Evolutionary conservation across 1,284 basidiomycete species (phyloP).

Genomic region (Bjerkandera adusta): DNA sequence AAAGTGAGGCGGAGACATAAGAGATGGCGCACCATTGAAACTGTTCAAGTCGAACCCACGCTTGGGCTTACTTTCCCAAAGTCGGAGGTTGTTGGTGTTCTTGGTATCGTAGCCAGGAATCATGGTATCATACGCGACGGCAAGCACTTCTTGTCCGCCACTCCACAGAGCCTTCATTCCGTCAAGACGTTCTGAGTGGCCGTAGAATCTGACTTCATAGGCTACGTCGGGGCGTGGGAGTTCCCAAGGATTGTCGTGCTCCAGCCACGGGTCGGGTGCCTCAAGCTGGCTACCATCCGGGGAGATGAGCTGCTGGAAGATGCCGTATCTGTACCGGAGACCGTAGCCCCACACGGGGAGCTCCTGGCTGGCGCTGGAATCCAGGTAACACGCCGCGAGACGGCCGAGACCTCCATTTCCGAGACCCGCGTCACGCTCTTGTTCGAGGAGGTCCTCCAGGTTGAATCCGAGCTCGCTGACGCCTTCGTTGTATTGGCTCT

Average conservation of each 20-base stretch:
- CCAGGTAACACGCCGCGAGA: constrained; percentile 91
- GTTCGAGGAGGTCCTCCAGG: constrained; percentile 82
- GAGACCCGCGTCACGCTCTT: constrained; percentile 87
- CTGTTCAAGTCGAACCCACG: constrained; percentile 90
- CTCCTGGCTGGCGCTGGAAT: constrained; percentile 80
- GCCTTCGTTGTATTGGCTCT: constrained; percentile 69
- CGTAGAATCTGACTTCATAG: constrained; percentile 85
- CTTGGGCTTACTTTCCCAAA: constrained; percentile 88
- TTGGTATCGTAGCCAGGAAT: constrained; percentile 83
- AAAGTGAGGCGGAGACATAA: constrained; percentile 1
- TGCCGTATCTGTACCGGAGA: constrained; percentile 86
- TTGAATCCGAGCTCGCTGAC: constrained; percentile 79
- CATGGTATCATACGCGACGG: constrained; percentile 88
- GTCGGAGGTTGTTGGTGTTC: constrained; percentile 76
- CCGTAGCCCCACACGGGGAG: constrained; percentile 89
- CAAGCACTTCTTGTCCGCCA: constrained; percentile 89
- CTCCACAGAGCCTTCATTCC: constrained; percentile 75
- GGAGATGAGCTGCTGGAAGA: constrained; percentile 91
- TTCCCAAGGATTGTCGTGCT: constrained; percentile 88
- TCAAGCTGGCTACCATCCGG: constrained; percentile 82
- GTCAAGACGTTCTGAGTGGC: constrained; percentile 66
- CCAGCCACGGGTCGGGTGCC: constrained; percentile 92
- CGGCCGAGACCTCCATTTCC: constrained; percentile 91
- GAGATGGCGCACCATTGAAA: constrained; percentile 73
- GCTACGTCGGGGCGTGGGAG: constrained; percentile 82